phyloP scores from a whole-genome alignment of 2,329 filamentous ascomycete species.

The Verticillium alfalfae region DNA sequence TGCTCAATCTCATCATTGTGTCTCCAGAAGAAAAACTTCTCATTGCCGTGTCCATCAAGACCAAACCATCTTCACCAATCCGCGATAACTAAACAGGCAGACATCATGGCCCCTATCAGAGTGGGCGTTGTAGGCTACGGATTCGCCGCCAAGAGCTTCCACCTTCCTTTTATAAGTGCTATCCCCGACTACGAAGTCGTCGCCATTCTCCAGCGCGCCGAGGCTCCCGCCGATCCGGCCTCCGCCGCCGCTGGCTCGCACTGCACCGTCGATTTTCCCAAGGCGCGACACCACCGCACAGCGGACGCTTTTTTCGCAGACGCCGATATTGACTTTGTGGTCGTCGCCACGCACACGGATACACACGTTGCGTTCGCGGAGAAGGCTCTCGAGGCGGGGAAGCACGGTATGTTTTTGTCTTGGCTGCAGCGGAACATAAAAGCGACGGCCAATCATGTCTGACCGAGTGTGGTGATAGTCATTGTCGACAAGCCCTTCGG shows the following conservation, averaged over 20 bases:
- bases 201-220: conserved; percentile 41
- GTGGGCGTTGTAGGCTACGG: conserved; percentile 46
- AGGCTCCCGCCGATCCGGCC: conserved; percentile 21
- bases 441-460: background rate
- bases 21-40: background rate
- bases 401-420: conserved; percentile 37
- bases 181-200: conserved; percentile 39
- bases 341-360: conserved; percentile 50
- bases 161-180: conserved; percentile 42
- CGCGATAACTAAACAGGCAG: background rate
- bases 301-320: conserved; percentile 56
- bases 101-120: conserved; percentile 27
- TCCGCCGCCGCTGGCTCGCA: conserved; percentile 27
- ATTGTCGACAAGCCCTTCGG: conserved; percentile 65
- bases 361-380: conserved; percentile 49
- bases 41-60: background rate
- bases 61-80: background rate
- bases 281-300: conserved; percentile 50
- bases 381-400: conserved; percentile 50
- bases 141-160: conserved; percentile 39
- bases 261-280: conserved; percentile 41
- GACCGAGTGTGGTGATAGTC: conserved; percentile 26
- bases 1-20: too few species aligned
- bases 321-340: conserved; percentile 51
- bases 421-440: too few species aligned